These are phyloP conservation scores for Exophiala viscosa DNA, from an alignment of 2,329 filamentous ascomycete species.

Conservation along the genomic window DNA sequence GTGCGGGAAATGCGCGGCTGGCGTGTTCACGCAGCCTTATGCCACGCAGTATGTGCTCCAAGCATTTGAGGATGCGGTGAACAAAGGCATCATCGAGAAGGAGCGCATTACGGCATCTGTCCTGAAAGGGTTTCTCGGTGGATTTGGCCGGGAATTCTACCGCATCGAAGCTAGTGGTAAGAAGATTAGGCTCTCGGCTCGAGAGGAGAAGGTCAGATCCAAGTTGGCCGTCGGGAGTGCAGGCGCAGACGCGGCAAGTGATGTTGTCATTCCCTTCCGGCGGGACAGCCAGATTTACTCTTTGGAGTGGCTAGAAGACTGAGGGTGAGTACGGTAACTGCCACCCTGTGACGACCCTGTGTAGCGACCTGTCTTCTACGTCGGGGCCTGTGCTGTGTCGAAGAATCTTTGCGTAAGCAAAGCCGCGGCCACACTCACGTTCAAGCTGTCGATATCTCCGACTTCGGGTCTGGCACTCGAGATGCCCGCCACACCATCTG, in stretches of 20 bases:
- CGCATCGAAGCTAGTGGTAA: slow-evolving; percentile 10
- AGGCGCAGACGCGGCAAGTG: slow-evolving; percentile 3
- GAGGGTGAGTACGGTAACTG: too few relatives aligned
- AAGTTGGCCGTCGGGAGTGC: neutral
- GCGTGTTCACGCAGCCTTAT: slow-evolving; percentile 61
- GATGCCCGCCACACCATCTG: slow-evolving; percentile 65
- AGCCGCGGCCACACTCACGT: slow-evolving; percentile 82
- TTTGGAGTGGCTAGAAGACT: slow-evolving; percentile 15
- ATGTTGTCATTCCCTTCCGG: slow-evolving; percentile 23
- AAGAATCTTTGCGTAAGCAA: slow-evolving; percentile 25
- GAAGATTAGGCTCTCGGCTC: slow-evolving; percentile 16
- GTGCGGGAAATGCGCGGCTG: slow-evolving; percentile 49
- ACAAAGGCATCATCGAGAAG: slow-evolving; percentile 51
- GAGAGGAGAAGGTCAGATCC: slow-evolving; percentile 17
- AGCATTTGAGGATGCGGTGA: slow-evolving; percentile 55
- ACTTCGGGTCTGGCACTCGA: slow-evolving; percentile 46
- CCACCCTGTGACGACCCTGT: too few relatives aligned
- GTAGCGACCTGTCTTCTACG: neutral
- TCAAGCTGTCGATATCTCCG: slow-evolving; percentile 74
- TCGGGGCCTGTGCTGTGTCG: slow-evolving; percentile 5
- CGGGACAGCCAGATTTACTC: slow-evolving; percentile 17
- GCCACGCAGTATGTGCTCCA: slow-evolving; percentile 57
- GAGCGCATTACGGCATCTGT: slow-evolving; percentile 54
- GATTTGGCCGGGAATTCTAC: slow-evolving; percentile 56
- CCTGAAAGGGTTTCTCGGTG: slow-evolving; percentile 56